phyloP scores from a whole-genome alignment of 1,139 yeast genomes.

The Zygotorulaspora mrakii region DNA sequence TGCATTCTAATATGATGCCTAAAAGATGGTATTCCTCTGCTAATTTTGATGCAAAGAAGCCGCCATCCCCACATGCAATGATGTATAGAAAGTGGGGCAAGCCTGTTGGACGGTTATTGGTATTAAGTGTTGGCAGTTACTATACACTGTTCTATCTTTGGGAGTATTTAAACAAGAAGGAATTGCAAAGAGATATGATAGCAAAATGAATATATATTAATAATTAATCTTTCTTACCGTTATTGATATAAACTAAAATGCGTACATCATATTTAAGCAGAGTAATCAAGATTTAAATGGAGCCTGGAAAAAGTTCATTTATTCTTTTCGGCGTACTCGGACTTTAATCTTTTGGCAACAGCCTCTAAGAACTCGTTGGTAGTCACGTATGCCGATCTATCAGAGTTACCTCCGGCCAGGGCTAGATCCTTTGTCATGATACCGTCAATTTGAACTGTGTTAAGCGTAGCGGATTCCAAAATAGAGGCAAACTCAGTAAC shows the following conservation, averaged over 20 bases:
- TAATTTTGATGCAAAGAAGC: conserved; percentile 2
- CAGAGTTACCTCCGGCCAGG: conserved; percentile 63
- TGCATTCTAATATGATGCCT: no score
- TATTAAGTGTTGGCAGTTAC: conserved; percentile 43
- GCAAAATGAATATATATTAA: background rate
- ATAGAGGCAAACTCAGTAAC: conserved; percentile 63
- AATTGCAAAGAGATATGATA: conserved; percentile 9
- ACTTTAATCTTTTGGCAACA: conserved; percentile 48
- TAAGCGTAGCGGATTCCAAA: conserved; percentile 65
- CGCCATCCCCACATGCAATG: conserved; percentile 28
- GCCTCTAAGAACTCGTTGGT: conserved; percentile 74
- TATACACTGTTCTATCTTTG: conserved; percentile 42
- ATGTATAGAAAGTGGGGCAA: conserved; percentile 44
- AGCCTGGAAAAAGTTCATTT: background rate
- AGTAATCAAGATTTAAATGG: background rate
- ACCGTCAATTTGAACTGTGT: conserved; percentile 68
- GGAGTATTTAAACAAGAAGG: conserved; percentile 40
- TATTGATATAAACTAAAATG: no score
- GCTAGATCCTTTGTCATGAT: conserved; percentile 84
- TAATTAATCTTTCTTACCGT: background rate
- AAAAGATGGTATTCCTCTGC: conserved; percentile 11
- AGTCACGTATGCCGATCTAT: conserved; percentile 63
- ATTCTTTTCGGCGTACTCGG: conserved; percentile 13
- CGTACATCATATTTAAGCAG: background rate
- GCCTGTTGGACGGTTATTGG: conserved; percentile 43